A percentile compares a stretch with the other conserved stretches of the same genome.
phyloP scores from a whole-genome alignment of 1,284 basidiomycete genomes.

The Naganishia liquefaciens region DNA sequence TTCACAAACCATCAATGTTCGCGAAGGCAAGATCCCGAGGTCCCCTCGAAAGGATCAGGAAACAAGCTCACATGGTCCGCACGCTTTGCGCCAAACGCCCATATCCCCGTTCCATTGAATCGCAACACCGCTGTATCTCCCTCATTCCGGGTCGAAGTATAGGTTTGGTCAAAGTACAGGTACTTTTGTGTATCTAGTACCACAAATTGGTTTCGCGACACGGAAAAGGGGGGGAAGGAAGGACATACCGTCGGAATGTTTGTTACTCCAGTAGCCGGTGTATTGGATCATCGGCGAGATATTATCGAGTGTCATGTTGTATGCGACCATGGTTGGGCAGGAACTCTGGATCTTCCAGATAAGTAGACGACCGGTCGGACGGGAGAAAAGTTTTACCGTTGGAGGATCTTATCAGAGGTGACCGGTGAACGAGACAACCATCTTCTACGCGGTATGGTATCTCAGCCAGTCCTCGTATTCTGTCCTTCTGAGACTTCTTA shows the following conservation, averaged over 20 bases:
- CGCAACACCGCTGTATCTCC: not conserved
- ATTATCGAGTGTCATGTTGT: slow-evolving; percentile 22
- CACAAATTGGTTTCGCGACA: not conserved
- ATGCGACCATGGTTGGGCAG: slow-evolving; percentile 10
- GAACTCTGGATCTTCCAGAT: too few relatives aligned
- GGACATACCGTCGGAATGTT: slow-evolving; percentile 5
- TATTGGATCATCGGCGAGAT: slow-evolving; percentile 19
- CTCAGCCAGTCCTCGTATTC: too few relatives aligned
- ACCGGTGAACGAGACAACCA: too few relatives aligned
- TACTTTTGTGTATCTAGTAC: not conserved
- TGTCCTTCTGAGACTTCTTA: too few relatives aligned
- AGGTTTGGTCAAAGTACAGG: slow-evolving; percentile 12
- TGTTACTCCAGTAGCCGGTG: slow-evolving; percentile 2
- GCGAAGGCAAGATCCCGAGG: not conserved
- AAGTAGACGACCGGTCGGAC: too few relatives aligned
- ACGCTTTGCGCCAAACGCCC: slow-evolving; percentile 8
- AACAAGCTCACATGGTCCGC: not conserved
- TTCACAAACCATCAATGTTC: not conserved
- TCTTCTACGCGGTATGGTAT: too few relatives aligned
- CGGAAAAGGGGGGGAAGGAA: not conserved
- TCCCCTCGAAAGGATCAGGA: not conserved
- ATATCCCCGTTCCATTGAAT: slow-evolving; percentile 18
- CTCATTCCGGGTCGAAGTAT: not conserved
- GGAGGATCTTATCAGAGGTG: too few relatives aligned
- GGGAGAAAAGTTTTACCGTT: too few relatives aligned